Base-by-base conservation (phyloP, 768 basidiomycete species). In the Mycena maculata region DNA sequence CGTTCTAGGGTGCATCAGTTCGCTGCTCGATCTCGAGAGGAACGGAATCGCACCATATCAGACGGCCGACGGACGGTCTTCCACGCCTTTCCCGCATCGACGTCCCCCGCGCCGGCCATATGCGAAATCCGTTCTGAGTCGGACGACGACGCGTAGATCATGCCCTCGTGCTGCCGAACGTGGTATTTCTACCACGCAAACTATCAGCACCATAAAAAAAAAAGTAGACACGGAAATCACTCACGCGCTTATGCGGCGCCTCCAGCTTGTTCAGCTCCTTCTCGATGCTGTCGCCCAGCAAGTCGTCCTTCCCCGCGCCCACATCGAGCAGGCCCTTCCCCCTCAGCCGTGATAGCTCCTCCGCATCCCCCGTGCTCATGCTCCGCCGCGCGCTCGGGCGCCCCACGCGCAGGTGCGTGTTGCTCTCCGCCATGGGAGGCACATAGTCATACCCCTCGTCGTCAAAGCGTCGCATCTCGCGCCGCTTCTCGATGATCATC, bases 11-110 rank as follows among this genome's bases (percentile, higher is more conserved):
- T 57, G 54, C 57, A 62, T 61, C 63, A 56, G 61, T 23, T 7
- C 23, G 13, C 1, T 7, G 12, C n/a, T n/a, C n/a, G 2, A 3
- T 9, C 18, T 2, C 20, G 2, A 47, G 45, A 68, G 42, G 30
- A 27, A 58, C 20, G 16, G 11, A 22, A 60, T 79, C 86, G 60
- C 71, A 96, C 96, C 92, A 98, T 97, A 75, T 99, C 96, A 2
- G 95, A 97, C 12, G 96, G 95, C 25, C 95, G 82, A 70, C 94
- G 86, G 31, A 98, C 90, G 16, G 90, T 85, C 75, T 90, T 87
- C 97, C 96, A 98, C 6, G 96, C 95, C 74, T 81, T 87, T 1
- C 94, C 94, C 27, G 83, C 79, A 73, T 95, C 90, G 28, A 96
- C 83, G 76, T 97, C 96, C 18, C 95, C 95, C 42, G 92, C 91